Percentiles rank a stretch among this genome's conserved stretches.
Evolutionary conservation across 2,329 filamentous ascomycete species (phyloP).

Genomic region (Fusarium torulosum): DNA sequence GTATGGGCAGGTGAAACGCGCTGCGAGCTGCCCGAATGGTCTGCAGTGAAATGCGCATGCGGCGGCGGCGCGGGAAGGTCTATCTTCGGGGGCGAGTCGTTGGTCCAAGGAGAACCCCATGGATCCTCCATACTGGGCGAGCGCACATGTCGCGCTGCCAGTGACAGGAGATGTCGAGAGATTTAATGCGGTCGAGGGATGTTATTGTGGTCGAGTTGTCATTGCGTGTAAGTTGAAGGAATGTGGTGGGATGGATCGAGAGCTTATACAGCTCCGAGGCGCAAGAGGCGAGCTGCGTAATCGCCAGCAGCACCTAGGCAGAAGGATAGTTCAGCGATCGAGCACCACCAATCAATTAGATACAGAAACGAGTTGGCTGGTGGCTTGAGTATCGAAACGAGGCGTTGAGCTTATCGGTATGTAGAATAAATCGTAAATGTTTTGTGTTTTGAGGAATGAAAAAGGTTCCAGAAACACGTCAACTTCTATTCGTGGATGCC

Average conservation of each 20-base stretch:
- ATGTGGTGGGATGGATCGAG: slow-evolving; percentile 17
- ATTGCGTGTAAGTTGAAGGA: slow-evolving; percentile 35
- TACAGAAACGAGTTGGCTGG: not conserved
- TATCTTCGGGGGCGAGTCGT: slow-evolving; percentile 53
- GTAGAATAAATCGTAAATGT: slow-evolving; percentile 21
- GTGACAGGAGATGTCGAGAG: slow-evolving; percentile 15
- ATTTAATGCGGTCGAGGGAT: not conserved
- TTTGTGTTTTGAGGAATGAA: slow-evolving; percentile 34
- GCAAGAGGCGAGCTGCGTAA: slow-evolving; percentile 35
- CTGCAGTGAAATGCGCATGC: slow-evolving; percentile 50
- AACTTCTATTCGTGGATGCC: slow-evolving; percentile 30
- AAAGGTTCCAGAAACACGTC: slow-evolving; percentile 31
- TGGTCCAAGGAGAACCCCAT: slow-evolving; percentile 72
- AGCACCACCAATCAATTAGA: slow-evolving; percentile 15
- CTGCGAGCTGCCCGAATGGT: slow-evolving; percentile 43
- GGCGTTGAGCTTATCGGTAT: slow-evolving; percentile 3
- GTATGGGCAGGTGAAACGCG: slow-evolving; percentile 42
- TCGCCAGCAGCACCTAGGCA: slow-evolving; percentile 22
- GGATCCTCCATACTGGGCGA: slow-evolving; percentile 69
- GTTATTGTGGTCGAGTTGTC: slow-evolving; percentile 38
- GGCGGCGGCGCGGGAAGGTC: slow-evolving; percentile 52
- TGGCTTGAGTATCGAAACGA: slow-evolving; percentile 1
- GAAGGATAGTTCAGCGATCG: slow-evolving; percentile 19
- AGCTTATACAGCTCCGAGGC: slow-evolving; percentile 31
- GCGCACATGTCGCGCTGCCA: slow-evolving; percentile 51